Percentiles rank a stretch among this genome's conserved stretches.
These are phyloP conservation scores for Russula abietina DNA, from an alignment of 768 basidiomycete genomes.

Conservation along the genomic window DNA sequence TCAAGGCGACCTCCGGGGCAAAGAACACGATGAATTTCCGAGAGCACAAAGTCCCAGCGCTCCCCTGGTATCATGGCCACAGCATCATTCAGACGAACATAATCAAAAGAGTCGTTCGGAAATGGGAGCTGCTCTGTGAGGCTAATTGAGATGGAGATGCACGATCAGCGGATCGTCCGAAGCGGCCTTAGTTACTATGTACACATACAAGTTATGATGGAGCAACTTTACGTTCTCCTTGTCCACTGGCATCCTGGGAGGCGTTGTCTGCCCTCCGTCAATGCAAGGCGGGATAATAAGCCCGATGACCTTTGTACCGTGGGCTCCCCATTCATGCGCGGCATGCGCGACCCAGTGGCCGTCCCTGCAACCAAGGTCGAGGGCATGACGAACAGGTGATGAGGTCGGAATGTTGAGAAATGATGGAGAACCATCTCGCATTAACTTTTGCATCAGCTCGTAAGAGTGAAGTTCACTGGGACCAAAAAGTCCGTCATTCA, in stretches of 20 bases:
- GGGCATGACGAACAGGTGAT: conserved; percentile 46
- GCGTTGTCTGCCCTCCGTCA: conserved; percentile 15
- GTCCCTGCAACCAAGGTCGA: conserved; percentile 73
- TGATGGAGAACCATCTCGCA: conserved; percentile 47
- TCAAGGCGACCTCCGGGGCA: conserved; percentile 59
- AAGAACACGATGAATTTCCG: conserved; percentile 59
- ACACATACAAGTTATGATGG: conserved; percentile 63
- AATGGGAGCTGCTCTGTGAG: conserved; percentile 57
- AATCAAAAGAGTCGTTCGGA: conserved; percentile 55
- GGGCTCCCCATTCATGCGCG: conserved; percentile 51
- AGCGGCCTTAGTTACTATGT: background rate
- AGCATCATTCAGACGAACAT: conserved; percentile 68
- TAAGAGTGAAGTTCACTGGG: conserved; percentile 54
- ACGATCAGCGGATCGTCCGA: conserved; percentile 8
- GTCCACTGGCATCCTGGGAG: conserved; percentile 10
- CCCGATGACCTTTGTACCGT: conserved; percentile 49
- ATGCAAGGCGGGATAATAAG: conserved; percentile 51
- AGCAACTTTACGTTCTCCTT: conserved; percentile 46
- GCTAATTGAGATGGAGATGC: conserved; percentile 31
- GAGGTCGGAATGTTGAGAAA: conserved; percentile 48
- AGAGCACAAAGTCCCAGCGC: conserved; percentile 53
- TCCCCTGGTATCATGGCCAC: conserved; percentile 53
- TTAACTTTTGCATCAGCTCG: conserved; percentile 50
- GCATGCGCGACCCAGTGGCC: conserved; percentile 66
- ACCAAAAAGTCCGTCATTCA: conserved; percentile 19